Base-by-base conservation (phyloP, 805 yeast genomes). In the Helenozyma rhizophorensis region DNA sequence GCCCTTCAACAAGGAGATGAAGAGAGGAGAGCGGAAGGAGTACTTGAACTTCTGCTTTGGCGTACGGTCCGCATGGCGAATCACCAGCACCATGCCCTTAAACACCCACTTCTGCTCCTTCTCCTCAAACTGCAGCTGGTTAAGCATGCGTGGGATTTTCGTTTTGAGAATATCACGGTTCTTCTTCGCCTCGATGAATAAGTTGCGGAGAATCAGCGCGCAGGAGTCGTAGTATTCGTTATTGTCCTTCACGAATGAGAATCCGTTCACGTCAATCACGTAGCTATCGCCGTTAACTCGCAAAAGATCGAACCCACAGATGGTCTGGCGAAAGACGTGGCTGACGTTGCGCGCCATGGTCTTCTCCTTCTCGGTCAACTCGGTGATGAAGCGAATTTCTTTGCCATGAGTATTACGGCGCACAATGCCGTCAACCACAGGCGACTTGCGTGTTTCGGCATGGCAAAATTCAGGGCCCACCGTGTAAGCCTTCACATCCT, bases 401-500 rank as follows among this genome's bases (percentile, higher is more conserved):
- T 93, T 93, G 28, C 99, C 99, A 51, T 89, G 95, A 1, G 97
- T 89, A 54, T 93, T 93, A 57, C 99, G 76, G 52, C 97, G 74
- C 16, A 93, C 99, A 37, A 93, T 85, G 28, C 99, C 99, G 62
- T 93, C 99, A n/a, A 93, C 98, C 3, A 93, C 98, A 1, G 99
- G 99, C 0, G 96, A 87, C 58, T 93, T 93, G 52, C 99, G 74
- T 1, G 99, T 93, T 55, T 93, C 99, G 0, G 98, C 99, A 58
- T 93, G 99, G 56, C 98, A 93, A 53, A 75, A 93, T 13, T 66
- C 66, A 3, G 82, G 78, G 1, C 98, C 97, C 4, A 93, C 97
- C 1, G 99, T 93, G 58, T 93, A 93, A 0, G 97, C 97, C 62
- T 93, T 93, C 42, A 93, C 99, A 59, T 93, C 99, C 62, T 93